Conservation (phyloP, 2,329 filamentous ascomycete species). For the Colletotrichum ledebouriae region DNA sequence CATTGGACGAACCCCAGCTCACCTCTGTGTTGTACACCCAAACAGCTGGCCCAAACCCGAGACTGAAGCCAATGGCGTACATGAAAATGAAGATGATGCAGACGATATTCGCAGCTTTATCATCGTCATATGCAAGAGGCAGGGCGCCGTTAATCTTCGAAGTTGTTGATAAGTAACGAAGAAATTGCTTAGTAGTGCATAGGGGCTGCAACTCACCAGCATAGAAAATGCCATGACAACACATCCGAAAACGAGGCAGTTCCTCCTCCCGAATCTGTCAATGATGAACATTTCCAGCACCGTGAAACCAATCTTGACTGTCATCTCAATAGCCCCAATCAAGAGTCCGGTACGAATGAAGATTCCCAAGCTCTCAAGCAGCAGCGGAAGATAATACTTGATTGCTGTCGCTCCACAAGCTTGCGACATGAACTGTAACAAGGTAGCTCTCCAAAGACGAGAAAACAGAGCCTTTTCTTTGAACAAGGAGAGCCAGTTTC, state of each 20-base stretch:
- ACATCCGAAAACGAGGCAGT: constrained; percentile 63
- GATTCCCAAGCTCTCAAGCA: constrained; percentile 65
- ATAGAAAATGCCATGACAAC: constrained; percentile 66
- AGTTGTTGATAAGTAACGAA: neutral
- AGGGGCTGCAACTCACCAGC: constrained; percentile 56
- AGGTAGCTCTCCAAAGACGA: constrained; percentile 67
- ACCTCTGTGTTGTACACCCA: constrained; percentile 74
- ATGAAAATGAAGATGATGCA: constrained; percentile 70
- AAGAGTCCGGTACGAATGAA: constrained; percentile 62
- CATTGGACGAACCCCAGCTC: neutral
- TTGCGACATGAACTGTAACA: constrained; percentile 71
- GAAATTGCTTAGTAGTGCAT: neutral
- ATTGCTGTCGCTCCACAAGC: constrained; percentile 72
- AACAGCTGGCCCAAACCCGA: constrained; percentile 68
- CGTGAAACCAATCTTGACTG: constrained; percentile 68
- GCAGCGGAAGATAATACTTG: constrained; percentile 70
- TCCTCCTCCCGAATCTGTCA: constrained; percentile 63
- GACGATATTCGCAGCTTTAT: constrained; percentile 61
- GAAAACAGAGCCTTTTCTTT: constrained; percentile 61
- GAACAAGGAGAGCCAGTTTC: constrained; percentile 63
- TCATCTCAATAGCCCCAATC: constrained; percentile 69
- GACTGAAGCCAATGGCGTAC: constrained; percentile 69
- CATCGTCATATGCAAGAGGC: constrained; percentile 64
- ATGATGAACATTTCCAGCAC: constrained; percentile 70
- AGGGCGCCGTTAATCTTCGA: constrained; percentile 66